Base-by-base conservation (phyloP, 2,329 filamentous ascomycete genomes). In the Apiospora saccharicola region DNA sequence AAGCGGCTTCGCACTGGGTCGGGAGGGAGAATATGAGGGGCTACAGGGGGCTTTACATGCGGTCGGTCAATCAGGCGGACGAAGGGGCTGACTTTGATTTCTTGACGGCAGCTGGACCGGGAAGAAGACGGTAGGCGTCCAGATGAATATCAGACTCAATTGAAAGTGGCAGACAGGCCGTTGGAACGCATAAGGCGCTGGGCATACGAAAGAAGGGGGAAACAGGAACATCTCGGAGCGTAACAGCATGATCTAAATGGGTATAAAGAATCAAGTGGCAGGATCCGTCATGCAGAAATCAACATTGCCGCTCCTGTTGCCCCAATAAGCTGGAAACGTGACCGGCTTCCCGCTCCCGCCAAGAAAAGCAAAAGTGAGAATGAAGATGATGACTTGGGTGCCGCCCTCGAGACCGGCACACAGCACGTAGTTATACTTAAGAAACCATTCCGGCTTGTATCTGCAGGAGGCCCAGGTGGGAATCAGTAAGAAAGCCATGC, bases 11-110 rank as follows among this genome's bases (percentile, higher is more conserved):
- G 73, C 14, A 77, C 80, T 85, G 83, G 83, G 76, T 77, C 19
- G 77, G 77, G 16, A 83, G 83, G 71, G 78, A 80, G 67, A 77
- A 72, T 4, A 85, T 82, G 75, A 85, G 89, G 75, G 90, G 90
- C 0, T 92, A 91, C 79, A 81, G 87, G 1, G 89, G 89, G 0
- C 76, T 92, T 68, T 92, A 90, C 77, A 85, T 90, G 83, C 81
- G 88, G 7, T 84, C 83, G 22, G 90, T 91, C 0, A 90, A 89
- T 24, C 89, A 91, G 78, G 90, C 90, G 0, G 84, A 91, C 74
- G 76, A 85, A 1, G 90, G 90, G 0, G 88, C 85, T 0, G 89
- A 92, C 77, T 91, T 92, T 80, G 89, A 89, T 73, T 91, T 92
- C 72, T 79, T 92, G 71, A 90, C 84, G 1, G 86, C 87, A 2